These are phyloP conservation scores for Coemansia sp. DNA, from an alignment of 192 early-diverging fungal species.

Conservation along the genomic window DNA sequence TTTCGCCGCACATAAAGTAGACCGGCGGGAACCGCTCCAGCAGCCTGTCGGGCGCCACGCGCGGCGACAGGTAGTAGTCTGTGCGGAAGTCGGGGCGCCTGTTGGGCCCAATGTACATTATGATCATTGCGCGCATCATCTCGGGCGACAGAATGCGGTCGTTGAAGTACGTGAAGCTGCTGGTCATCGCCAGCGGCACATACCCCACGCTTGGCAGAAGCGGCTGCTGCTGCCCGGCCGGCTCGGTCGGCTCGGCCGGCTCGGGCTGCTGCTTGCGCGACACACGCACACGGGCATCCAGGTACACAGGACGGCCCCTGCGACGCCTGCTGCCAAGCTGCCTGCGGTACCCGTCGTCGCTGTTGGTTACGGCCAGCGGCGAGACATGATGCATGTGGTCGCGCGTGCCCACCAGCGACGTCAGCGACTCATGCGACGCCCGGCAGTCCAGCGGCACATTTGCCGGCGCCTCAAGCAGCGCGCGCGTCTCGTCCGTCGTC, in stretches of 20 bases:
- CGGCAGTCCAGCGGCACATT: constrained; percentile 3
- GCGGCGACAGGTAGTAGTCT: constrained; percentile 86
- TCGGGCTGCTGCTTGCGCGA: constrained; percentile 6
- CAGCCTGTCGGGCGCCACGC: constrained; percentile 81
- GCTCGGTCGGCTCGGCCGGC: not conserved
- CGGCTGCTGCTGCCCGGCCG: constrained; percentile 2
- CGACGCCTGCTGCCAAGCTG: not conserved
- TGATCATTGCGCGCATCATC: constrained; percentile 68
- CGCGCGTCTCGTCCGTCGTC: constrained; percentile 51
- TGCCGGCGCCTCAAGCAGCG: constrained; percentile 25
- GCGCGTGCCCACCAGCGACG: constrained; percentile 60
- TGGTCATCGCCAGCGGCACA: constrained; percentile 69
- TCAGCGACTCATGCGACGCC: constrained; percentile 14
- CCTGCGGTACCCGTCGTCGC: constrained; percentile 38
- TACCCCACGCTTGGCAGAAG: constrained; percentile 6
- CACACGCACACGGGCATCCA: constrained; percentile 45
- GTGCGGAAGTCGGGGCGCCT: constrained; percentile 73
- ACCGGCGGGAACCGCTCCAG: constrained; percentile 89
- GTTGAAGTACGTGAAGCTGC: constrained; percentile 80
- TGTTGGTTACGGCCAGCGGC: constrained; percentile 60
- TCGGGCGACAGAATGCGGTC: constrained; percentile 85
- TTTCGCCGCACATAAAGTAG: constrained; percentile 91
- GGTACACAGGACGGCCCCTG: constrained; percentile 10
- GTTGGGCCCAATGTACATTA: constrained; percentile 87
- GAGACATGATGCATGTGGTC: constrained; percentile 67